These are phyloP conservation scores for Mortierella sp. DNA, from an alignment of 371 early-diverging fungal genomes.

Conservation along the genomic window DNA sequence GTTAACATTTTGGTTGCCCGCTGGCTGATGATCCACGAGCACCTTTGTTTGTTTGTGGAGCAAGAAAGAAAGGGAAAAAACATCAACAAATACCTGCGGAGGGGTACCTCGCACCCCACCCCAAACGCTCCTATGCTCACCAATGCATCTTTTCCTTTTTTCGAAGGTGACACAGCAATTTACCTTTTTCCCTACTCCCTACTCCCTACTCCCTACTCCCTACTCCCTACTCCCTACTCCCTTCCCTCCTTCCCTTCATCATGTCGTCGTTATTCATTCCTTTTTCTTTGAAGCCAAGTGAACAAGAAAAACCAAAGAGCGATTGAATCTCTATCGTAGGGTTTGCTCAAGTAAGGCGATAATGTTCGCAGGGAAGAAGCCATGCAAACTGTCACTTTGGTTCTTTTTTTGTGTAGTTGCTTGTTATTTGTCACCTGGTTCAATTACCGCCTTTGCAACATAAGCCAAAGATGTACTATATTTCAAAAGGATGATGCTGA, in stretches of 20 bases:
- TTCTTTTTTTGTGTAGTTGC: not conserved
- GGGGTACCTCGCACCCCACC: not conserved
- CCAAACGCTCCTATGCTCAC: not conserved
- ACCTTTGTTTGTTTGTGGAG: constrained; percentile 9
- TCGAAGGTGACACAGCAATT: constrained; percentile 11
- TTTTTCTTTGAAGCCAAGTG: not conserved
- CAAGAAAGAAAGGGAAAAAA: not conserved
- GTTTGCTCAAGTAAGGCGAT: too few species aligned
- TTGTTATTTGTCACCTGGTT: not conserved
- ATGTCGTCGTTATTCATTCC: not conserved
- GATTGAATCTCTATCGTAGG: too few species aligned
- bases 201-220: too few species aligned
- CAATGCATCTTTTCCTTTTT: not conserved
- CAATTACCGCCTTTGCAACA: not conserved
- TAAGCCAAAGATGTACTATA: not conserved
- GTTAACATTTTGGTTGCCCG: not conserved
- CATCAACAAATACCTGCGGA: not conserved
- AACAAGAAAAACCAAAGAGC: too few species aligned
- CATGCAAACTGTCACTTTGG: not conserved
- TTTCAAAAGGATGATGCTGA: not conserved
- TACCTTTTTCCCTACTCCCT: not conserved
- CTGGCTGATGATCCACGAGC: not conserved
- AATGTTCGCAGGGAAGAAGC: too few species aligned
- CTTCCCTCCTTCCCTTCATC: not conserved
- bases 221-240: not conserved